Conservation (phyloP, 2,329 filamentous ascomycete genomes). For the Ciborinia camelliae region DNA sequence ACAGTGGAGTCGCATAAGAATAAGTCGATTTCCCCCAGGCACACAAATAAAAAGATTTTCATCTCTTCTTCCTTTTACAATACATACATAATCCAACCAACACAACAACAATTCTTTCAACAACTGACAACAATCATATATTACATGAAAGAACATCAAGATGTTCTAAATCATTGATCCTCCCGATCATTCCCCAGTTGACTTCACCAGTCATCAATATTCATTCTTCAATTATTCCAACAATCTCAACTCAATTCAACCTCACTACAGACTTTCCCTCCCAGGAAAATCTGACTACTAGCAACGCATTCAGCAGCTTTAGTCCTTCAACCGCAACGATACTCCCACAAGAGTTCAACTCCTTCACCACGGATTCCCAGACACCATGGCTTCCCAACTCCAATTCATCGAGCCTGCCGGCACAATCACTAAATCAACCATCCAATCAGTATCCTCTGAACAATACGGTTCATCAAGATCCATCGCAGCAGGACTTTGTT, state of each 20-base stretch:
- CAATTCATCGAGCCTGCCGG: conserved; percentile 61
- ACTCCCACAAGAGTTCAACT: conserved; percentile 63
- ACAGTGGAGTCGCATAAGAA: conserved; percentile 6
- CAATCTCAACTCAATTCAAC: conserved; percentile 36
- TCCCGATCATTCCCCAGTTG: conserved; percentile 8
- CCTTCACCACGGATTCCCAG: conserved; percentile 79
- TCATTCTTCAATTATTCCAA: neutral
- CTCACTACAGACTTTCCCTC: conserved; percentile 52
- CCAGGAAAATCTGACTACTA: conserved; percentile 66
- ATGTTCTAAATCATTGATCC: conserved; percentile 17
- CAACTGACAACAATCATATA: neutral
- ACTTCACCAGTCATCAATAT: conserved; percentile 17
- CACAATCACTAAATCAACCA: conserved; percentile 55
- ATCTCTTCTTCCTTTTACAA: neutral
- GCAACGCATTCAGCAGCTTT: conserved; percentile 59
- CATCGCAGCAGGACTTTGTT: conserved; percentile 60
- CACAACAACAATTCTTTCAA: neutral
- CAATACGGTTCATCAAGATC: conserved; percentile 14
- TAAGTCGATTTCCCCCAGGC: neutral
- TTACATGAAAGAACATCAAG: conserved; percentile 2
- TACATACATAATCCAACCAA: neutral
- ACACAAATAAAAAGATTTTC: neutral
- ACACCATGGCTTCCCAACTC: conserved; percentile 74
- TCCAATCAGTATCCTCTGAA: conserved; percentile 26
- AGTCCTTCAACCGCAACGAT: conserved; percentile 55